Conservation (phyloP, 1,139 yeast genomes). For the Taphrina communis region DNA sequence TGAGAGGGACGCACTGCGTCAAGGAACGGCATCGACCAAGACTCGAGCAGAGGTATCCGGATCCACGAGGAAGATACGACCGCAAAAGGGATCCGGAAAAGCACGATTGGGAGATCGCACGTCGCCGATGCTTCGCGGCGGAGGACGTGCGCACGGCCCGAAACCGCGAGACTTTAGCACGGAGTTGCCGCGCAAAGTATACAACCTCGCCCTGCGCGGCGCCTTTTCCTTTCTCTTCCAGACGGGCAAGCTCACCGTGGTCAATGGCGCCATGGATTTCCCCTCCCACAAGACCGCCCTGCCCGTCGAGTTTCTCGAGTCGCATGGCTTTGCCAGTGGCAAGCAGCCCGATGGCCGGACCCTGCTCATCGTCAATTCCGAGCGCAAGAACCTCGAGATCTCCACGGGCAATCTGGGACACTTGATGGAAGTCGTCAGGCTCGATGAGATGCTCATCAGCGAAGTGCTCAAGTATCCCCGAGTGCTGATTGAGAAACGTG, state of each 20-base stretch:
- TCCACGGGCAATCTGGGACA: slow-evolving; percentile 34
- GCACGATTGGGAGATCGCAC: slow-evolving; percentile 97
- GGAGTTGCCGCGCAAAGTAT: slow-evolving; percentile 74
- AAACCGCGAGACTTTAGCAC: slow-evolving; percentile 88
- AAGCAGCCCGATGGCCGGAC: slow-evolving; percentile 25
- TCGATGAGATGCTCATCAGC: slow-evolving; percentile 36
- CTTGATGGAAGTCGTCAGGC: slow-evolving; percentile 19
- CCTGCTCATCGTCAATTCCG: slow-evolving; percentile 17
- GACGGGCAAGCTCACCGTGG: slow-evolving; percentile 69
- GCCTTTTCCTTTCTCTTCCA: slow-evolving; percentile 84
- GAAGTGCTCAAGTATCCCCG: slow-evolving; percentile 36
- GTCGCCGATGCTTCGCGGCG: slow-evolving; percentile 88
- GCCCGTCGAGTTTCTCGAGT: slow-evolving; percentile 40
- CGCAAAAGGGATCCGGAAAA: slow-evolving; percentile 92
- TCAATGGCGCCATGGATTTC: slow-evolving; percentile 64
- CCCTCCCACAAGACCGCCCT: slow-evolving; percentile 43
- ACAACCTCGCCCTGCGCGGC: slow-evolving; percentile 73
- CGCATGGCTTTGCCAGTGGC: slow-evolving; percentile 41
- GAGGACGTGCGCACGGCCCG: slow-evolving; percentile 88
- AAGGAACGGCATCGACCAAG: slow-evolving; percentile 71
- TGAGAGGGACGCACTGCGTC: slow-evolving; percentile 89
- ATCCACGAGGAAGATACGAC: slow-evolving; percentile 78
- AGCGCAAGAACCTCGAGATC: slow-evolving; percentile 29
- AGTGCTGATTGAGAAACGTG: slow-evolving; percentile 35
- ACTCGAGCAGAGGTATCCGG: slow-evolving; percentile 87